Base-by-base conservation (phyloP, 2,329 filamentous ascomycete species). In the Nakataea oryzae region DNA sequence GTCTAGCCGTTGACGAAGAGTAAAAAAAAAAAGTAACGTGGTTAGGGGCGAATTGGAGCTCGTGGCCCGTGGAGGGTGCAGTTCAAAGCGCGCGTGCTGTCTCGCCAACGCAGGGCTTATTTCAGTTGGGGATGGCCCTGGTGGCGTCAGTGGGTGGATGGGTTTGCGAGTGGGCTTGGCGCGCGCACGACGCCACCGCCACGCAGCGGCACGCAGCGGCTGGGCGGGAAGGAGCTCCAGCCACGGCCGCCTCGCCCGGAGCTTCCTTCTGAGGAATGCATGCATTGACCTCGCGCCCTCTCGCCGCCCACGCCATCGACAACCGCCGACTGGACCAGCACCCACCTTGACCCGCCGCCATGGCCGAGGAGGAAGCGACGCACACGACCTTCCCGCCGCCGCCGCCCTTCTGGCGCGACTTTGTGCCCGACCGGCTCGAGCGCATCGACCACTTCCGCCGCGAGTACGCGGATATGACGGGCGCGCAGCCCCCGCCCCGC, bases 391-490 rank as follows among this genome's bases (percentile, higher is more conserved):
- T 92, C 72, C 93, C 95, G 28, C 85, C 89, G 61, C 95, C 95
- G 29, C 95, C 95, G 29, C 87, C 88, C 0, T 96, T 97, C 76
- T 97, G 90, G 86, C 87, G 88, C 67, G 82, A 90, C 72, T 97
- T 97, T 75, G 96, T 91, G 0, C 74, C 85, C 3, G 85, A 88
- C 30, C 96, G 93, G 70, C 70, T 90, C 61, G 75, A 83, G 17
- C 85, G 84, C 4, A 74, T 82, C 62, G 73, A 76, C 7, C 72
- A 75, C 27, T 67, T 83, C 17, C 78, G 76, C 60, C 72, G 73
- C 57, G 68, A 75, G 1, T 72, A 77, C 63, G 71, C 74, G 32
- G 72, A 73, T 13, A 68, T 70, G 13, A 64, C 72, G 64, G 69
- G 67, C 55, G 63, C 29, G 65, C 69, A 47, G 65, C 70, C 72